Evolutionary conservation across 2,329 filamentous ascomycete species (phyloP), one percentile per base, ranked within the genome.

Genomic region (Fusarium bulbicola): DNA sequence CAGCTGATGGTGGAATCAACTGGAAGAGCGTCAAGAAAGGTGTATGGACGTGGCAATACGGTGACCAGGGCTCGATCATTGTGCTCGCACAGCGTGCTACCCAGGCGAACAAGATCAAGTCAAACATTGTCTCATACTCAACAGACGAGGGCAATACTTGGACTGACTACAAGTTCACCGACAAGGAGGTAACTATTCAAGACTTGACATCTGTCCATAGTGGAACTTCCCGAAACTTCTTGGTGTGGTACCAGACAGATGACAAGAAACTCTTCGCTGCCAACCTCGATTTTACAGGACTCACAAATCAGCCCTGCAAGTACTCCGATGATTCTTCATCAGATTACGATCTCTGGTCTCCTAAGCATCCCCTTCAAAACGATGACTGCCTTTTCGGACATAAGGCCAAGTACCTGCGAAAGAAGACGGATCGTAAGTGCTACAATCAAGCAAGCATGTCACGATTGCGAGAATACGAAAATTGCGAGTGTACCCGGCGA

Each of bases 311-410:
- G 66, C 82, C 91, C 59, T 99, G 96, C 84, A 85, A 91, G 57
- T 84, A 92, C 60, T 85, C 92, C 67, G 91, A 95, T 21, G 86
- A 86, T 24, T 83, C 87, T 62, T 63, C 67, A 30, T 79, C 79
- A 7, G 93, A 98, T 82, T 99, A 98, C 82, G 89, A 93, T 68
- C 84, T 97, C 10, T 99, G 95, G 95, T 90, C 90, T 53, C 95
- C 96, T 6, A 91, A 90, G 77, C 96, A 98, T 80, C 96, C 96
- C 6, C 84, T 92, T 68, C 89, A 93, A 73, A 84, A 92, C 14
- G 87, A 94, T 72, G 90, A 95, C 75, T 99, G 96, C 81, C 87
- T 99, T 6, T 99, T 99, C 78, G 96, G 96, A 3, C 97, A 98
- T 80, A 89, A 93, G 65, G 91, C 95, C 36, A 89, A 93, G 79